These are phyloP conservation scores for Raddia distichophylla DNA, from an alignment of 176 grass and related monocot species.

Conservation along the genomic window DNA sequence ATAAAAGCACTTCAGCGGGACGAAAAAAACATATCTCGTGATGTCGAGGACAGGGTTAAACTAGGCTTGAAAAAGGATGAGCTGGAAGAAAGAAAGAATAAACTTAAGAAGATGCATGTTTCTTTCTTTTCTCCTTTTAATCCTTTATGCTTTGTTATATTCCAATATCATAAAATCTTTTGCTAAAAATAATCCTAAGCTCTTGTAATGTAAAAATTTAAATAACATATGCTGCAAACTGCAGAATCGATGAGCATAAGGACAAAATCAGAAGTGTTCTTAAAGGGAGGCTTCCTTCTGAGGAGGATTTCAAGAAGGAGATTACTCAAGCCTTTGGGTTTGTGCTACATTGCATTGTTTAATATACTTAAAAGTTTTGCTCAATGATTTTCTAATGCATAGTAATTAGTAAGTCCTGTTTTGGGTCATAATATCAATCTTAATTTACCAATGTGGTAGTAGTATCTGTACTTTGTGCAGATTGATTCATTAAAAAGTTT, in stretches of 20 bases:
- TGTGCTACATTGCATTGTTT: conserved; percentile 26
- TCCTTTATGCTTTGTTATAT: conserved; percentile 24
- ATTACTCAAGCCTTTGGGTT: conserved; percentile 74
- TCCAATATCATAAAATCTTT: neutral
- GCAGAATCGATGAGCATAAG: conserved; percentile 73
- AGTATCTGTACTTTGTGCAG: neutral
- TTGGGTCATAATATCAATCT: conserved; percentile 15
- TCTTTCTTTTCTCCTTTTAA: conserved; percentile 36
- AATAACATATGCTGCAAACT: conserved; percentile 44
- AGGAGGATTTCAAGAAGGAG: conserved; percentile 73
- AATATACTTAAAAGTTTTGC: conserved; percentile 3
- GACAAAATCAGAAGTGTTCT: conserved; percentile 75
- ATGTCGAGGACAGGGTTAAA: conserved; percentile 77
- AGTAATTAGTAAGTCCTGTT: conserved; percentile 20
- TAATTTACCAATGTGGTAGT: conserved; percentile 25
- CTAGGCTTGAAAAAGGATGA: conserved; percentile 81
- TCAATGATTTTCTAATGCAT: conserved; percentile 30
- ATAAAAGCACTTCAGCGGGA: conserved; percentile 75
- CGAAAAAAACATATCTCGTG: conserved; percentile 66
- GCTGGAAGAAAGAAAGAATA: conserved; percentile 60
- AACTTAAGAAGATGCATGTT: conserved; percentile 72
- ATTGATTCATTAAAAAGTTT: conserved; percentile 7
- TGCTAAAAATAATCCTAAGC: too few species aligned
- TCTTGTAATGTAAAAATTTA: conserved; percentile 3
- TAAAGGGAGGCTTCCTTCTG: conserved; percentile 59